phyloP scores from a whole-genome alignment of 2,329 filamentous ascomycete genomes.

The Pyrenophora seminiperda region DNA sequence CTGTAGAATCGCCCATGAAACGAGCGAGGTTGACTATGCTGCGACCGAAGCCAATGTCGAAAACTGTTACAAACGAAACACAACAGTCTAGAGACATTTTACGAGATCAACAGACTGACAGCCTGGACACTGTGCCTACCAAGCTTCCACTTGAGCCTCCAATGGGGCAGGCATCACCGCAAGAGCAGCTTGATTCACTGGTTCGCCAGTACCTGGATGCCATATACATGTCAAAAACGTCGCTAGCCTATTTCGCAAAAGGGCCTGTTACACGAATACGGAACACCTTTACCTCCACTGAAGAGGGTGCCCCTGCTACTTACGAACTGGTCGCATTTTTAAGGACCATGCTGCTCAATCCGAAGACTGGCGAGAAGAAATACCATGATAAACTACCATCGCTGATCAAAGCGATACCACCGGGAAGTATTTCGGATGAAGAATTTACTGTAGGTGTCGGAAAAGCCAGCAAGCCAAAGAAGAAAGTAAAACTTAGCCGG shows the following conservation, averaged over 20 bases:
- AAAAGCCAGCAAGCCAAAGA: constrained; percentile 48
- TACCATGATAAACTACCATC: constrained; percentile 73
- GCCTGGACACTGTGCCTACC: not conserved
- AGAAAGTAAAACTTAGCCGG: constrained; percentile 64
- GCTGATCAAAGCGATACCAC: constrained; percentile 63
- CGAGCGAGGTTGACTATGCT: constrained; percentile 41
- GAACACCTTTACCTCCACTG: constrained; percentile 69
- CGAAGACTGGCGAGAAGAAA: constrained; percentile 75
- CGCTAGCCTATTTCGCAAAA: constrained; percentile 82
- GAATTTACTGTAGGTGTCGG: constrained; percentile 34
- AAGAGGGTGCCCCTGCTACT: constrained; percentile 65
- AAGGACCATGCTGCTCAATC: constrained; percentile 69
- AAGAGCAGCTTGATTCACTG: constrained; percentile 59
- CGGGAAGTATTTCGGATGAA: constrained; percentile 53
- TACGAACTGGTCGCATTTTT: constrained; percentile 70
- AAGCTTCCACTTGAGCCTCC: constrained; percentile 13
- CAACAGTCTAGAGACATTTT: not conserved
- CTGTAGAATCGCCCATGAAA: constrained; percentile 24
- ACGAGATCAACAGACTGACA: constrained; percentile 4
- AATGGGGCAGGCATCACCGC: constrained; percentile 24
- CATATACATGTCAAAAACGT: constrained; percentile 64
- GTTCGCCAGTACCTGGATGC: constrained; percentile 51
- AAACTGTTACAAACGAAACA: constrained; percentile 6
- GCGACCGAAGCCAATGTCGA: constrained; percentile 21
- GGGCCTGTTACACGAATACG: constrained; percentile 77